phyloP scores from a whole-genome alignment of 139 green algal species.

The Chlorella sp. region DNA sequence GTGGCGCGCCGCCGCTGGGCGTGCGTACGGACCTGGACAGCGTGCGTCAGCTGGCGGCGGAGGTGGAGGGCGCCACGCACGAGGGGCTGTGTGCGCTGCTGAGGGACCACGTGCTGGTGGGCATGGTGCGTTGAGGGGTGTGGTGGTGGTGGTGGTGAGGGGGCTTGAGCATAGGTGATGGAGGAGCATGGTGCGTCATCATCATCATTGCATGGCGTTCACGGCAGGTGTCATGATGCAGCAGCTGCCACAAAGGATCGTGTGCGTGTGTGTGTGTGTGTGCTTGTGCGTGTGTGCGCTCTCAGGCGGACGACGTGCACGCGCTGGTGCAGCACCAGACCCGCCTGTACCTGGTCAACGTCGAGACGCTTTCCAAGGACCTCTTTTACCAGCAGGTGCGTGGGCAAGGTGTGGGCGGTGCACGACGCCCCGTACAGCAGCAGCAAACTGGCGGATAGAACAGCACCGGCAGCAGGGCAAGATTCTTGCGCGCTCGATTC shows the following conservation, averaged over 20 bases:
- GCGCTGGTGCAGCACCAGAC: slow-evolving; percentile 81
- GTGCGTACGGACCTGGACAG: slow-evolving; percentile 15
- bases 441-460: too few relatives aligned
- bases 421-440: background rate
- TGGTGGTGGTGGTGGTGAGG: background rate
- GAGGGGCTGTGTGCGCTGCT: slow-evolving; percentile 64
- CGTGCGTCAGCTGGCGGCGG: slow-evolving; percentile 27
- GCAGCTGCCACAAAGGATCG: too few relatives aligned
- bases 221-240: too few relatives aligned
- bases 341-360: slow-evolving; percentile 78
- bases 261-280: too few relatives aligned
- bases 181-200: too few relatives aligned
- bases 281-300: too few relatives aligned
- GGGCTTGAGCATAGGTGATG: too few relatives aligned
- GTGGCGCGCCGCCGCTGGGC: background rate
- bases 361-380: slow-evolving; percentile 56
- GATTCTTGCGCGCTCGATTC: background rate
- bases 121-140: slow-evolving; percentile 57
- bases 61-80: slow-evolving; percentile 37
- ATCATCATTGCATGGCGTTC: too few relatives aligned
- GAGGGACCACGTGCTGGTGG: slow-evolving; percentile 66
- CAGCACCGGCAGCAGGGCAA: too few relatives aligned
- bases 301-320: slow-evolving; percentile 45
- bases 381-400: slow-evolving; percentile 78
- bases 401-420: background rate